A percentile compares a stretch with the other conserved stretches of the same genome.
Evolutionary conservation across 192 early-diverging fungal genomes (phyloP).

Genomic region (Gigaspora rosea): DNA sequence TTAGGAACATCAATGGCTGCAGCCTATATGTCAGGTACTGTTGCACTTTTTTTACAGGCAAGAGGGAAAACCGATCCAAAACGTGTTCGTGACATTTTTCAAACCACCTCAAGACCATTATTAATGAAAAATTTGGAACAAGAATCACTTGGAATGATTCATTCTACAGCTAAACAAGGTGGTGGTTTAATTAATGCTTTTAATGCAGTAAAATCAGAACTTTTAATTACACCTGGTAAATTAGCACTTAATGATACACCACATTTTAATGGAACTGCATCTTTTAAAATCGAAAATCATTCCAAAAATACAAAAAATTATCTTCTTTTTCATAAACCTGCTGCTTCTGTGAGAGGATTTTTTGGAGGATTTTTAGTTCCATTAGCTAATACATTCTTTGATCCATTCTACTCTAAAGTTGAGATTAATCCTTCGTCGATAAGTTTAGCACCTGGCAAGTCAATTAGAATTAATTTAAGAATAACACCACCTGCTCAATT

Average conservation of each 20-base stretch:
- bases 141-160: neutral
- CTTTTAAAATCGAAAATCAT: conserved; percentile 46
- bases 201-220: conserved; percentile 56
- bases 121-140: neutral
- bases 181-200: conserved; percentile 75
- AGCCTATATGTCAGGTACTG: conserved; percentile 51
- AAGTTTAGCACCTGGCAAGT: conserved; percentile 36
- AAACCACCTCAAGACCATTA: neutral
- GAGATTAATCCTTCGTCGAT: conserved; percentile 22
- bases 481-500: conserved; percentile 47
- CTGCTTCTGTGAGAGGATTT: conserved; percentile 49
- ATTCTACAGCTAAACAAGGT: conserved; percentile 57
- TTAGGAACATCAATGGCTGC: conserved; percentile 75
- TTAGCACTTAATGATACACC: conserved; percentile 58
- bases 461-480: conserved; percentile 37
- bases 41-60: conserved; percentile 42
- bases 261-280: conserved; percentile 33
- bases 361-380: conserved; percentile 32
- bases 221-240: conserved; percentile 54
- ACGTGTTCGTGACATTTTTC: neutral
- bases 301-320: conserved; percentile 39
- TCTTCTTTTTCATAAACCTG: conserved; percentile 40
- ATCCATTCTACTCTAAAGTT: conserved; percentile 41
- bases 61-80: neutral
- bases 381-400: conserved; percentile 30